phyloP scores from a whole-genome alignment of 2,329 filamentous ascomycete species.

The Fusarium sp. region DNA sequence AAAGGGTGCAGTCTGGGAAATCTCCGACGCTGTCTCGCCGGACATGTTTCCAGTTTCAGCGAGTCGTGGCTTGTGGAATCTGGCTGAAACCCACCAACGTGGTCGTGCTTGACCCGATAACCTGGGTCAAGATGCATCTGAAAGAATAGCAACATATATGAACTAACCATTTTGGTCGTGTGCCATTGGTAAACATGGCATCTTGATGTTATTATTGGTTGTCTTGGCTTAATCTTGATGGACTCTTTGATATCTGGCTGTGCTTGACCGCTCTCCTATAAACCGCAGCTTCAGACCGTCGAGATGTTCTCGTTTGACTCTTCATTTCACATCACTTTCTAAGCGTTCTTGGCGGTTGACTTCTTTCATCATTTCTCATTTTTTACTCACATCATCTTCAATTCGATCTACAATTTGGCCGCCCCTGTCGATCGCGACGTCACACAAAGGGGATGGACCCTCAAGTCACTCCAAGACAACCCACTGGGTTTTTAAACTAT shows the following conservation, averaged over 20 bases:
- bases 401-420: background rate
- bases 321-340: background rate
- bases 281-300: background rate
- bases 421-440: background rate
- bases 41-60: background rate
- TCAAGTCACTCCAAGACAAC: no score
- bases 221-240: background rate
- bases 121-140: constrained; percentile 2
- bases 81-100: background rate
- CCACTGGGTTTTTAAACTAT: constrained; percentile 3
- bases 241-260: background rate
- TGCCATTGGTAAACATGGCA: background rate
- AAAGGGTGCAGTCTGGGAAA: background rate
- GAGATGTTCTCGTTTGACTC: background rate
- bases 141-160: background rate
- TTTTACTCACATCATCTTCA: background rate
- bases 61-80: background rate
- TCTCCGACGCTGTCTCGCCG: background rate
- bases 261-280: background rate
- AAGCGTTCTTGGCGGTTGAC: background rate
- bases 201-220: background rate
- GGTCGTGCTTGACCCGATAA: background rate
- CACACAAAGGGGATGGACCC: background rate
- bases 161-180: background rate
- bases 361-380: background rate